A percentile compares a stretch with the other conserved stretches of the same genome.
Evolutionary conservation across 2,329 filamentous ascomycete species (phyloP).

Genomic region (Neoscytalidium dimidiatum): DNA sequence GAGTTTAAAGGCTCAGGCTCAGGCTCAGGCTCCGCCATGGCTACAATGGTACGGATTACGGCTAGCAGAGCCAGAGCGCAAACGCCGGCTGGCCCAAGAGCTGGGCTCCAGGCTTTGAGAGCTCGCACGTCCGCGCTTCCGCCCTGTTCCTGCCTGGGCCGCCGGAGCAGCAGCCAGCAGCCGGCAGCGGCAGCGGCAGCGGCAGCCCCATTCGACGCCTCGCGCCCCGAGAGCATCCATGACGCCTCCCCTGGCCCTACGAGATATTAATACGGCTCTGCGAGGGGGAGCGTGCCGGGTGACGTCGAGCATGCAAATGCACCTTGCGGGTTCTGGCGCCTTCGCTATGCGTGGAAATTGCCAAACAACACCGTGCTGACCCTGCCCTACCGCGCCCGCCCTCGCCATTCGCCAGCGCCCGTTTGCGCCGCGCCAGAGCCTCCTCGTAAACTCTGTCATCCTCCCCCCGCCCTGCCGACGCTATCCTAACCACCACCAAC

Average conservation of each 20-base stretch:
- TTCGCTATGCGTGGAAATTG: slow-evolving; percentile 12
- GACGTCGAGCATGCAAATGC: slow-evolving; percentile 12
- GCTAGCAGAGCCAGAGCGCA: neutral
- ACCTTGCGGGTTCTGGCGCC: slow-evolving; percentile 5
- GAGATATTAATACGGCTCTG: neutral
- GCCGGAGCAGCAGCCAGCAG: too few relatives aligned
- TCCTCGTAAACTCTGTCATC: neutral
- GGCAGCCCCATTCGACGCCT: slow-evolving; percentile 3
- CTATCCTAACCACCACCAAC: neutral
- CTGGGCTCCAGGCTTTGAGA: neutral
- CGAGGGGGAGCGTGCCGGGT: too few relatives aligned
- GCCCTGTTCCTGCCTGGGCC: too few relatives aligned
- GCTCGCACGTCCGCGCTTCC: slow-evolving; percentile 12
- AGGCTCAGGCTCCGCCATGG: neutral
- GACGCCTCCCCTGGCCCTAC: neutral
- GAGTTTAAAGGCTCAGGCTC: slow-evolving; percentile 3
- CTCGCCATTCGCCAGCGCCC: neutral
- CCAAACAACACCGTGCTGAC: slow-evolving; percentile 6
- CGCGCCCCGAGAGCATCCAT: too few relatives aligned
- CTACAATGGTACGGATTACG: neutral
- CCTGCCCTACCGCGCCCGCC: neutral
- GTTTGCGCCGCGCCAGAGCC: neutral
- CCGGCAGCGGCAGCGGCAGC: too few relatives aligned
- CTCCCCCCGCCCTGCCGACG: neutral
- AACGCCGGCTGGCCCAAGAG: neutral